Conservation (phyloP, 331 rosid genomes). For the Spiraea crenata region DNA sequence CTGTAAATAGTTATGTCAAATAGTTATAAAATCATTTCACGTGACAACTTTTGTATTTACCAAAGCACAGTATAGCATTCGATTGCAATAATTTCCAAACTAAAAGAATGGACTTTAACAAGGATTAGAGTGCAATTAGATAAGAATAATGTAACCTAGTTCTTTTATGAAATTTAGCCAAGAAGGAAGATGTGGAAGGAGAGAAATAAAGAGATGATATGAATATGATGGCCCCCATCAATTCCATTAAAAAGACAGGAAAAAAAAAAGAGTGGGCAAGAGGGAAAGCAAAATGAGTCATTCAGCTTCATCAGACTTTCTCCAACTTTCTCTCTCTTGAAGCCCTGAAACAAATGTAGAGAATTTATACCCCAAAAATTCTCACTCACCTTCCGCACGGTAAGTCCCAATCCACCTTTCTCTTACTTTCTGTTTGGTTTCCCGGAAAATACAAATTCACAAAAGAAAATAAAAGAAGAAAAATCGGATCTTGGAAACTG, state of each 20-base stretch:
- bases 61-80: no score
- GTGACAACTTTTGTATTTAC: no score
- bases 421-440: constrained; percentile 16
- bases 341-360: constrained; percentile 54
- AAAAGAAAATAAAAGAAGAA: background rate
- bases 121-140: background rate
- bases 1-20: no score
- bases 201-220: background rate
- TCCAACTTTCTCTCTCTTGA: background rate
- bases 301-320: constrained; percentile 11
- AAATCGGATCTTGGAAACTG: constrained; percentile 14
- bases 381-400: constrained; percentile 37
- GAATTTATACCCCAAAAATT: constrained; percentile 29
- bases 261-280: constrained; percentile 21
- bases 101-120: no score
- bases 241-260: constrained; percentile 28
- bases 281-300: constrained; percentile 23
- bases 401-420: constrained; percentile 33
- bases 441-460: background rate
- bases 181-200: background rate
- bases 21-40: no score
- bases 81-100: no score
- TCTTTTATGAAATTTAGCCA: background rate
- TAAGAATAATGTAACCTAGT: background rate
- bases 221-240: constrained; percentile 6